Evolutionary conservation across 1,284 basidiomycete species (phyloP).

Genomic region (Heterobasidion irregulare): DNA sequence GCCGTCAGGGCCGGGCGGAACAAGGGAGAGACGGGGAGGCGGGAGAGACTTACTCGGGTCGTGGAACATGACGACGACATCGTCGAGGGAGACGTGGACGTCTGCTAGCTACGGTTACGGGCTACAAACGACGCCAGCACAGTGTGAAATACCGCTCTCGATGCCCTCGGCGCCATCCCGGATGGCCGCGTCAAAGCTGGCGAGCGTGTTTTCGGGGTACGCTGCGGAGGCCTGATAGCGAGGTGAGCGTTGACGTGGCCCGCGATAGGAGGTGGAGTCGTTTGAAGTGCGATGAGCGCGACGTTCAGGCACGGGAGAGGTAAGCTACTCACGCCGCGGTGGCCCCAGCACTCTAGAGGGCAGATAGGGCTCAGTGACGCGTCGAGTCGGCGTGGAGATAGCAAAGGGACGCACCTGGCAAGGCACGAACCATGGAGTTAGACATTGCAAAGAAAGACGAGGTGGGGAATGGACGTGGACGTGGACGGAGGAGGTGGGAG

Average conservation of each 20-base stretch:
- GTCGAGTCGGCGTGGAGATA: not conserved
- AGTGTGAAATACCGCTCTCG: constrained; percentile 73
- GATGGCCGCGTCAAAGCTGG: constrained; percentile 89
- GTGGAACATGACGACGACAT: constrained; percentile 93
- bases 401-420: constrained; percentile 3
- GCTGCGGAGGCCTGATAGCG: constrained; percentile 66
- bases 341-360: constrained; percentile 78
- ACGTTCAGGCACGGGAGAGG: not conserved
- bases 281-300: not conserved
- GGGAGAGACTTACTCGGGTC: constrained; percentile 61
- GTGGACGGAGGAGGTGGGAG: not conserved
- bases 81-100: constrained; percentile 91
- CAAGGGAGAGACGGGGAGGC: not conserved
- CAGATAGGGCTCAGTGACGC: constrained; percentile 10
- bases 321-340: constrained; percentile 70
- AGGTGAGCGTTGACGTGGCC: constrained; percentile 5
- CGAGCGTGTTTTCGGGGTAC: constrained; percentile 89
- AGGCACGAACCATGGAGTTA: not conserved
- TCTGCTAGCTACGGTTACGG: constrained; percentile 63
- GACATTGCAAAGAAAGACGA: not conserved
- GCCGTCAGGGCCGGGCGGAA: constrained; percentile 9
- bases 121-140: constrained; percentile 21
- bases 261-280: not conserved
- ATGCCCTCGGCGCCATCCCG: constrained; percentile 92
- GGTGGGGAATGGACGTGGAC: not conserved